Evolutionary conservation across 2,329 filamentous ascomycete species (phyloP), one percentile per base, ranked within the genome.

Genomic region (Fusarium globosum): DNA sequence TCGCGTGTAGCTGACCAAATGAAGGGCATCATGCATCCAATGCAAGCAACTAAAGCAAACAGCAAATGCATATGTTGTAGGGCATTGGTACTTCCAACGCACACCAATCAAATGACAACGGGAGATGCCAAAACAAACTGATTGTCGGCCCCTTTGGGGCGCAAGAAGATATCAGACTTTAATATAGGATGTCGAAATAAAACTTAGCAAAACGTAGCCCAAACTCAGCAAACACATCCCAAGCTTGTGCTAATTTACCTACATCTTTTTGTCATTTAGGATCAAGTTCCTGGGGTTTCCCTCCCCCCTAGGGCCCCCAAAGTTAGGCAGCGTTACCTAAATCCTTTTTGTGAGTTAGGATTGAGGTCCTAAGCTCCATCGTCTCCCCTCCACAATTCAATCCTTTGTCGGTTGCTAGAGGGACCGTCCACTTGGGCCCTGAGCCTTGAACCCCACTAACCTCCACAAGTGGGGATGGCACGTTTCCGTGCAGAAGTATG

Each of bases 371-470:
- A 11, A 28, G 26, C 21, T 28, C 28, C 15, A 48, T 48, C 28
- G 26, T 20, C 8, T 46, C 23, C 16, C 23, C 43, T 28, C 14
- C 18, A 46, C 14, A 58, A 61, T 49, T 55, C 52, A 30, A 60
- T 55, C 26, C 36, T 64, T 36, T 39, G 59, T 61, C 53, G 62
- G 71, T 73, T 73, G 71, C 71, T 53, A 48, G 62, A 74, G 71
- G 68, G 71, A 73, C 71, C 56, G 48, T 46, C 58, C 58, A 63
- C 56, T 73, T 56, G 61, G 58, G 46, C 53, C 65, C 57, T 70
- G 58, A 70, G 51, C 67, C 61, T 43, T 51, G 15, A n/a, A 51
- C 60, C 41, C 75, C 73, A 74, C 62, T 30, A 28, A 23, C 26
- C 35, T 46, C 38, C 62, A 72, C 59, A 55, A 28, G 60, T 65